Evolutionary conservation across 768 basidiomycete genomes (phyloP).

Genomic region (Gloeostereum incarnatum): DNA sequence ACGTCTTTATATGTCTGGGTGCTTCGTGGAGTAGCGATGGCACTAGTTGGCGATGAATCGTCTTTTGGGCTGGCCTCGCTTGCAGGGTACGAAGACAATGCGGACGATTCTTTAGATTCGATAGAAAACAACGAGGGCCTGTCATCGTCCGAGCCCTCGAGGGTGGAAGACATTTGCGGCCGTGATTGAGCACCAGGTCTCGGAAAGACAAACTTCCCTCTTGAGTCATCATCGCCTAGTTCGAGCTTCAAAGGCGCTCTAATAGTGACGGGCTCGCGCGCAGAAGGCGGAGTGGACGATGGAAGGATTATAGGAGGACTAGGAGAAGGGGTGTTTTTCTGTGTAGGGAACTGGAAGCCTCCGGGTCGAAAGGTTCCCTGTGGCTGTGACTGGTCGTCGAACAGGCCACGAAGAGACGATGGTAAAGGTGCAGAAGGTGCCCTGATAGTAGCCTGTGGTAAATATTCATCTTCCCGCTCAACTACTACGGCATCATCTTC

Average conservation of each 20-base stretch:
- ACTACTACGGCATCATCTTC: slow-evolving; percentile 15
- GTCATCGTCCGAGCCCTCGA: neutral
- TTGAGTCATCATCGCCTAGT: slow-evolving; percentile 34
- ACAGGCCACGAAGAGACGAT: slow-evolving; percentile 69
- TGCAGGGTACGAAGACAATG: neutral
- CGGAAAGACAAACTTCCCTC: slow-evolving; percentile 46
- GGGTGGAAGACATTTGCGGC: slow-evolving; percentile 18
- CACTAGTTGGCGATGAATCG: slow-evolving; percentile 4
- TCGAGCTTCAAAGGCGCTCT: slow-evolving; percentile 15
- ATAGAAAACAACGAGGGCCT: neutral
- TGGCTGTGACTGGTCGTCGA: slow-evolving; percentile 35
- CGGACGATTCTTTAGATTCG: neutral
- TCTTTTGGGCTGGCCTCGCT: slow-evolving; percentile 2
- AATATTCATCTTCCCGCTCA: slow-evolving; percentile 13
- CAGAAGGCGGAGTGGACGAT: slow-evolving; percentile 26
- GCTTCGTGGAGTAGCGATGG: neutral
- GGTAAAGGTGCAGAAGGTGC: slow-evolving; percentile 47
- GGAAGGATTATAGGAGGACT: slow-evolving; percentile 15
- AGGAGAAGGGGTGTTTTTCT: slow-evolving; percentile 15
- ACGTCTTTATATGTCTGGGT: slow-evolving; percentile 10
- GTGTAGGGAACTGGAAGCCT: slow-evolving; percentile 18
- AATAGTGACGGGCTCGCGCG: slow-evolving; percentile 23
- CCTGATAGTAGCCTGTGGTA: slow-evolving; percentile 36
- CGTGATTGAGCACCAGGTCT: slow-evolving; percentile 21
- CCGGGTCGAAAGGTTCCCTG: slow-evolving; percentile 35